Evolutionary conservation across 129 eudicot genomes (phyloP), one percentile per base, ranked within the genome.

Genomic region (Scalesia atractyloides): DNA sequence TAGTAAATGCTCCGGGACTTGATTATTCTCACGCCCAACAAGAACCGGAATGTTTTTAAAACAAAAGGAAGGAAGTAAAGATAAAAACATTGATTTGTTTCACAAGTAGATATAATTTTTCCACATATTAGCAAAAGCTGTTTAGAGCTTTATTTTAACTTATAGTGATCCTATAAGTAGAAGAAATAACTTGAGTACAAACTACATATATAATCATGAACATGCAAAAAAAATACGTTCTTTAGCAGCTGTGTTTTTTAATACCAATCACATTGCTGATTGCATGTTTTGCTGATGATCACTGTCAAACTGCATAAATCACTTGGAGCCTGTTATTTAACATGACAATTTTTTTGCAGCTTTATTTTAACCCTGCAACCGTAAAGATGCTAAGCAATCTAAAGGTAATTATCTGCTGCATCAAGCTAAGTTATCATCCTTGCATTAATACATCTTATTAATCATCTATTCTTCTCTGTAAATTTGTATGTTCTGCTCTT

Each of bases 331-430:
- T 67, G 4, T 69, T 19, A 69, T 48, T 43, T 69, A 37, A 58
- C 15, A 8, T 68, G 41, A 0, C 36, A 51, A 41, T 16, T 73
- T 68, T 51, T 72, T 39, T 82, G 84, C 96, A 95, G 99, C 87
- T 95, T 19, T 95, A 95, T 79, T 95, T 95, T 74, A 91, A 88
- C 80, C 99, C 99, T 54, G 97, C 99, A 36, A 95, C 99, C 14
- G 99, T 95, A 76, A 95, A 95, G 92, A 95, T 95, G 99, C 83
- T 95, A 76, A 95, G 99, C 87, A 95, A 95, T 82, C 79, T 95
- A 70, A 95, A 95, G 97, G 99, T 95, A 80, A 26, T 12, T 79
- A 39, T 53, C 51, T 69, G 69, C 65, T 24, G 16, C 69, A 57
- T 46, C 76, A 60, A n/a, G 5, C 10, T 59, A 73, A 47, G 24